Conservation (phyloP, 331 rosid species). For the Acacia pycnantha region DNA sequence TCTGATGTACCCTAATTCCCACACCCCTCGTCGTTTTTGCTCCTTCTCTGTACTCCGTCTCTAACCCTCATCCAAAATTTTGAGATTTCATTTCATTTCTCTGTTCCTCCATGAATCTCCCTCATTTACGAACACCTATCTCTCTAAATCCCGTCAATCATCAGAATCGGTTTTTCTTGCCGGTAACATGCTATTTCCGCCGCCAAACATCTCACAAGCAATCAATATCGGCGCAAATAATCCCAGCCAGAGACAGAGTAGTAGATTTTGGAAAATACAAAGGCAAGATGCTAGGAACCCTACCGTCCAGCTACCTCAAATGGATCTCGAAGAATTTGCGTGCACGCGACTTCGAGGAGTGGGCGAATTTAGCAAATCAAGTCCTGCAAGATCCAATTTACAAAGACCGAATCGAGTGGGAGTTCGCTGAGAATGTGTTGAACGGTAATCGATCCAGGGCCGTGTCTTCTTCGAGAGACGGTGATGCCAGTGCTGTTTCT, state of each 20-base stretch:
- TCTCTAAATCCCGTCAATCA: background rate
- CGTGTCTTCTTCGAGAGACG: background rate
- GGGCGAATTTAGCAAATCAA: constrained; percentile 67
- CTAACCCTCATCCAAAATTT: background rate
- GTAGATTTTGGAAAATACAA: constrained; percentile 64
- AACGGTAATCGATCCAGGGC: constrained; percentile 16
- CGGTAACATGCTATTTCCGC: constrained; percentile 20
- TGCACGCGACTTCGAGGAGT: constrained; percentile 49
- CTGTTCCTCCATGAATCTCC: constrained; percentile 13
- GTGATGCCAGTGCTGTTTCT: constrained; percentile 11
- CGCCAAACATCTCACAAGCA: constrained; percentile 8
- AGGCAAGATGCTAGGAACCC: constrained; percentile 67
- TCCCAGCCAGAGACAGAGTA: constrained; percentile 52
- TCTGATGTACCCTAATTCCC: background rate
- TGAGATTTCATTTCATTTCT: background rate
- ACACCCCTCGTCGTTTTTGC: background rate
- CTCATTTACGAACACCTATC: constrained; percentile 10
- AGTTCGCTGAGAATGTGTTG: constrained; percentile 45
- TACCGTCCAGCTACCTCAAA: constrained; percentile 63
- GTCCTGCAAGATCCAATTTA: constrained; percentile 65
- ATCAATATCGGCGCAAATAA: background rate
- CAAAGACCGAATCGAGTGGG: constrained; percentile 70
- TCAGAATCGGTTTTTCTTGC: constrained; percentile 8
- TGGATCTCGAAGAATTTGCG: constrained; percentile 62
- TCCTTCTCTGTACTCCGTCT: background rate